Conservation (phyloP, 208 protist species). For the Crithidia thermophila region DNA sequence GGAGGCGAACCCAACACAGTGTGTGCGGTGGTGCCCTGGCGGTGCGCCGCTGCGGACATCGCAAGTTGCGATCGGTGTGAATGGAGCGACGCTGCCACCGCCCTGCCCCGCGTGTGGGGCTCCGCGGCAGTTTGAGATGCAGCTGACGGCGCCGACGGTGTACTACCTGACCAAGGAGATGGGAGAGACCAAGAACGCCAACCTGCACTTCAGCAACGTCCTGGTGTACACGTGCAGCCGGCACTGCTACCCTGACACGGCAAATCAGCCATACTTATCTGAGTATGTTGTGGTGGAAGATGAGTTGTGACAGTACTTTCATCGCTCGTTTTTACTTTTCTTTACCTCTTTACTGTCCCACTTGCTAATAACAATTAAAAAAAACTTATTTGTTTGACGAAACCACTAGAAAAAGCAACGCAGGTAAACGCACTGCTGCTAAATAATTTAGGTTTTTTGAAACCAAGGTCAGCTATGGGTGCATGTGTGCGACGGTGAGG, state of each 20-base stretch:
- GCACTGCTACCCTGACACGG: slow-evolving; percentile 51
- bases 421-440: too few species aligned
- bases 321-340: slow-evolving; percentile 16
- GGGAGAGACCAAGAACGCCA: slow-evolving; percentile 55
- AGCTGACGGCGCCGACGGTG: slow-evolving; percentile 79
- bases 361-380: slow-evolving; percentile 5
- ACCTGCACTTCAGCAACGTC: slow-evolving; percentile 85
- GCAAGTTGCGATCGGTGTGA: slow-evolving; percentile 23
- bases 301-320: slow-evolving; percentile 39
- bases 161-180: slow-evolving; percentile 79
- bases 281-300: slow-evolving; percentile 82
- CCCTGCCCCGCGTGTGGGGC: slow-evolving; percentile 63
- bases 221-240: slow-evolving; percentile 77
- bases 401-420: too few species aligned
- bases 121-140: slow-evolving; percentile 72
- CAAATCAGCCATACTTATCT: slow-evolving; percentile 47
- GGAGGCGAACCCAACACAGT: slow-evolving; percentile 72
- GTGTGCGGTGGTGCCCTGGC: slow-evolving; percentile 84
- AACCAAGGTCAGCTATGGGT: too few species aligned
- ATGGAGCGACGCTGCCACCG: slow-evolving; percentile 27
- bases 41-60: slow-evolving; percentile 63
- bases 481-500: too few species aligned
- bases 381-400: too few species aligned
- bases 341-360: not conserved
- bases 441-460: too few species aligned